phyloP scores from a whole-genome alignment of 2,329 filamentous ascomycete genomes.

The Ophiostoma montium region DNA sequence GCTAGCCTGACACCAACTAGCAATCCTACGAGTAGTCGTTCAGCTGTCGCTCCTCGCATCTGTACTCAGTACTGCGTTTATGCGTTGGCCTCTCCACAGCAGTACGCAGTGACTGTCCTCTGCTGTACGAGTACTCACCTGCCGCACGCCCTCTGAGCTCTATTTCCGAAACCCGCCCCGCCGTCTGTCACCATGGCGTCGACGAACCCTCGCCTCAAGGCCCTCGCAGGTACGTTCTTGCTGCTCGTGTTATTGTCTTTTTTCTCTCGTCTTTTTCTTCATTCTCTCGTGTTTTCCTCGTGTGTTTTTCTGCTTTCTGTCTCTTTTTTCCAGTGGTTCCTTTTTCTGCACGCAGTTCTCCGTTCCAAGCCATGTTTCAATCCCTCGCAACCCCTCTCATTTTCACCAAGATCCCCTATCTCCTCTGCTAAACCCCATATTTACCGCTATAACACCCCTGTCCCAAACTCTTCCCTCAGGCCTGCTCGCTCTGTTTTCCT shows the following conservation, averaged over 20 bases:
- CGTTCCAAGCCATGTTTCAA: not conserved
- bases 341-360: not conserved
- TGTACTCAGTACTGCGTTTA: not conserved
- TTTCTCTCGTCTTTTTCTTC: conserved; percentile 2
- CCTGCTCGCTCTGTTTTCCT: conserved; percentile 2
- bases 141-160: too few species aligned
- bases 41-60: conserved; percentile 1
- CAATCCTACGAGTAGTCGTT: not conserved
- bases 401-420: conserved; percentile 7
- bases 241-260: not conserved
- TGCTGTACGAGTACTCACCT: not conserved
- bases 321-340: not conserved
- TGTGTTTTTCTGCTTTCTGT: conserved; percentile 12
- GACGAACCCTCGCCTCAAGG: conserved; percentile 43
- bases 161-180: too few species aligned
- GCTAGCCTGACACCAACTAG: not conserved
- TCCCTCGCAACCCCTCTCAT: conserved; percentile 2
- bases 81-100: too few species aligned
- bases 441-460: conserved; percentile 8
- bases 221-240: conserved; percentile 42
- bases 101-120: too few species aligned
- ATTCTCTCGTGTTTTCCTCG: conserved; percentile 13
- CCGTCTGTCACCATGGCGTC: conserved; percentile 35
- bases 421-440: conserved; percentile 12
- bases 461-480: conserved; percentile 3